Percentiles rank a stretch among this genome's conserved stretches.
Evolutionary conservation across 2,329 filamentous ascomycete genomes (phyloP).

Genomic region (Neonectria neomacrospora): DNA sequence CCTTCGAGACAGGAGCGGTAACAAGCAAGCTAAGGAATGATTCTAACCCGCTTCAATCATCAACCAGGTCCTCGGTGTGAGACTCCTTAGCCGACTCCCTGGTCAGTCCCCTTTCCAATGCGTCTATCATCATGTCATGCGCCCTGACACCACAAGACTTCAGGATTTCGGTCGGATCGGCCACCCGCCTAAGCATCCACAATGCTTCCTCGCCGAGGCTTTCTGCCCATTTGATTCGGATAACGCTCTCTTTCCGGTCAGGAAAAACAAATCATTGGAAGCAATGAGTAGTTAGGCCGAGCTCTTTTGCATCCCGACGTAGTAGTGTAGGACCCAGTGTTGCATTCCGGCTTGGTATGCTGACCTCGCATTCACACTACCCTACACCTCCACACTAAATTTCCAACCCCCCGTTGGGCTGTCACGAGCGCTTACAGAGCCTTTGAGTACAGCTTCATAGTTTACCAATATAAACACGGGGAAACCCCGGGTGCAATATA

Average conservation of each 20-base stretch:
- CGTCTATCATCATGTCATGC: neutral
- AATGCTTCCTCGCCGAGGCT: neutral
- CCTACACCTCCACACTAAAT: neutral
- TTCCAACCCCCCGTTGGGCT: neutral
- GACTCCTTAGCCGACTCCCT: neutral
- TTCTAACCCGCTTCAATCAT: neutral
- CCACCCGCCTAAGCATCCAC: neutral
- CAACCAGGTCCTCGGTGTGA: neutral
- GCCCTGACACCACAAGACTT: neutral
- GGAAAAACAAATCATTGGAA: constrained; percentile 6
- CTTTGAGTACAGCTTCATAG: neutral
- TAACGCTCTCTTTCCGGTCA: neutral
- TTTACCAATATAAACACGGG: neutral
- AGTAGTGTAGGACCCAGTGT: neutral
- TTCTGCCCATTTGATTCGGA: neutral
- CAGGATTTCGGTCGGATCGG: neutral
- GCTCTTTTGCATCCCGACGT: neutral
- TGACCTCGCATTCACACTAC: neutral
- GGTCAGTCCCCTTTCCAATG: neutral
- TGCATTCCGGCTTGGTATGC: neutral
- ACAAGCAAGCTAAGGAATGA: constrained; percentile 5
- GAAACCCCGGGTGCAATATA: neutral
- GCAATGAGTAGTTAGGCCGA: neutral
- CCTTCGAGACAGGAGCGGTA: neutral
- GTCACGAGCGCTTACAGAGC: neutral